phyloP scores from a whole-genome alignment of 331 rosid genomes.

The Stylosanthes scabra region DNA sequence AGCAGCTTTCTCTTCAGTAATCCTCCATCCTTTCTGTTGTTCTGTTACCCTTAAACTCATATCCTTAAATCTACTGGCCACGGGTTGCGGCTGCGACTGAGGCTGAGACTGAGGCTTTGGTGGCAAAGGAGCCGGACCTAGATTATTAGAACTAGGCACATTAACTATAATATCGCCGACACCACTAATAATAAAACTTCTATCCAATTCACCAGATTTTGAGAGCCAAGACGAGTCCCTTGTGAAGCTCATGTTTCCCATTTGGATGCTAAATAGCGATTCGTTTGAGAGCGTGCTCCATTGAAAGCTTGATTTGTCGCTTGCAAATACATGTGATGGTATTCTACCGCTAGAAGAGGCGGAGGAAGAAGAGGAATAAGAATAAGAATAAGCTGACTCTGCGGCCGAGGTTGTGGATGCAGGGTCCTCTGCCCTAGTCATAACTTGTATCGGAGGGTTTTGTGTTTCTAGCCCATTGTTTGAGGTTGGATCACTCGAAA shows the following conservation, averaged over 20 bases:
- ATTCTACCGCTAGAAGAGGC: slow-evolving; percentile 48
- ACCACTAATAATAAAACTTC: slow-evolving; percentile 35
- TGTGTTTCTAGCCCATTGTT: slow-evolving; percentile 40
- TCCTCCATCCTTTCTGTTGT: slow-evolving; percentile 28
- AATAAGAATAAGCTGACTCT: too few relatives aligned
- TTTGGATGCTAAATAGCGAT: slow-evolving; percentile 85
- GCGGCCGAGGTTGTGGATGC: background rate
- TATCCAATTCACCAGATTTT: slow-evolving; percentile 65
- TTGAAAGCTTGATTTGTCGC: slow-evolving; percentile 56
- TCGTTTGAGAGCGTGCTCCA: slow-evolving; percentile 86
- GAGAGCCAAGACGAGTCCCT: slow-evolving; percentile 47
- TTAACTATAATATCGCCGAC: slow-evolving; percentile 27
- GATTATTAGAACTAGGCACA: too few relatives aligned
- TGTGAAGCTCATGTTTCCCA: slow-evolving; percentile 86
- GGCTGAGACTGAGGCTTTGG: slow-evolving; percentile 13
- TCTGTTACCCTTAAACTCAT: slow-evolving; percentile 16
- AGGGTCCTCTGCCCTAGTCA: slow-evolving; percentile 58
- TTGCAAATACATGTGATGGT: slow-evolving; percentile 67
- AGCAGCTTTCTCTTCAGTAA: slow-evolving; percentile 63
- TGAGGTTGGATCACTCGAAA: background rate
- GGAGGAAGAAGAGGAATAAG: too few relatives aligned
- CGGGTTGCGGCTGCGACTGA: slow-evolving; percentile 36
- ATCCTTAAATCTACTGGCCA: slow-evolving; percentile 33
- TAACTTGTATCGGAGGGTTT: slow-evolving; percentile 63
- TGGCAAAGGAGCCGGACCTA: background rate